Percentiles rank a stretch among this genome's conserved stretches.
These are phyloP conservation scores for Pichia nanzhaoensis DNA, from an alignment of 805 yeast genomes.

Conservation along the genomic window DNA sequence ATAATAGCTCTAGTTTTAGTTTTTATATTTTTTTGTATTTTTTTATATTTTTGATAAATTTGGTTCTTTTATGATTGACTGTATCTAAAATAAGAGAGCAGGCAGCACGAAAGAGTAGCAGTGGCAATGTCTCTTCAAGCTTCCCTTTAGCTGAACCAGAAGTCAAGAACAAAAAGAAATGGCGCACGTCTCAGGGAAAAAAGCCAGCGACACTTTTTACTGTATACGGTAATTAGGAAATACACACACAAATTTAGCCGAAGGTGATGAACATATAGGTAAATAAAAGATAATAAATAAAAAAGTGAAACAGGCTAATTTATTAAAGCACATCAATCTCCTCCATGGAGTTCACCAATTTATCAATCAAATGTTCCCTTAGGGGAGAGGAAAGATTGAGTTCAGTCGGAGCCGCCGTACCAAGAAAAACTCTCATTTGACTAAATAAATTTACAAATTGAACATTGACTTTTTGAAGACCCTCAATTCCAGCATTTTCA, in stretches of 20 bases:
- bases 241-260: background rate
- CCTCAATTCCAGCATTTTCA: background rate
- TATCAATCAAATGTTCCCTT: slow-evolving; percentile 22
- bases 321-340: slow-evolving; percentile 18
- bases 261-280: background rate
- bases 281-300: background rate
- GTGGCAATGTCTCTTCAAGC: too few species aligned
- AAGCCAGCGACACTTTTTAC: too few species aligned
- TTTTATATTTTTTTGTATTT: too few species aligned
- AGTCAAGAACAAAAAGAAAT: too few species aligned
- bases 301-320: background rate
- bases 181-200: too few species aligned
- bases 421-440: slow-evolving; percentile 28
- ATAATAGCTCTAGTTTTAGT: too few species aligned
- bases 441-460: slow-evolving; percentile 25
- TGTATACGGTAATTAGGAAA: too few species aligned
- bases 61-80: too few species aligned
- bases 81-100: too few species aligned
- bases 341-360: slow-evolving; percentile 19
- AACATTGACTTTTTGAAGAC: slow-evolving; percentile 21
- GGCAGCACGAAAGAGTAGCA: too few species aligned
- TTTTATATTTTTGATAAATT: too few species aligned
- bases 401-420: slow-evolving; percentile 16
- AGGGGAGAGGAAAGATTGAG: slow-evolving; percentile 12
- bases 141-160: too few species aligned